These are phyloP conservation scores for Lupinus albus DNA, from an alignment of 306 rosid species.

Conservation along the genomic window DNA sequence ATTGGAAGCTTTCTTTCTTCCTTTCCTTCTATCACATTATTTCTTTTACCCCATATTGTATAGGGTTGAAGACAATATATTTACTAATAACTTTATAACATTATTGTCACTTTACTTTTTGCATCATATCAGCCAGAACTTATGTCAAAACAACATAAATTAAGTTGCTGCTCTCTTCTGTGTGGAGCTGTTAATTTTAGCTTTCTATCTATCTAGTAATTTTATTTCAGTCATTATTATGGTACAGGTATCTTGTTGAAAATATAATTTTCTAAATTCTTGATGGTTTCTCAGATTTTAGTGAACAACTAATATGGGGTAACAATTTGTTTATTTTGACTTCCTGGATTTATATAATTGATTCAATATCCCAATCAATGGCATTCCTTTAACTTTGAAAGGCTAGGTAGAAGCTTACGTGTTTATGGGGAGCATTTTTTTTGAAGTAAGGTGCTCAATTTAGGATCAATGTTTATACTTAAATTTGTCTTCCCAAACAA, in stretches of 20 bases:
- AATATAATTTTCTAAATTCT: conserved; percentile 22
- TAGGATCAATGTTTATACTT: conserved; percentile 12
- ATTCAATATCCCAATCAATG: conserved; percentile 19
- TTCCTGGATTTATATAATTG: conserved; percentile 7
- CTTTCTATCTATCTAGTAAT: conserved; percentile 15
- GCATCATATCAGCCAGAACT: conserved; percentile 1
- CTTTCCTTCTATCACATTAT: background rate
- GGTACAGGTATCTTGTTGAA: conserved; percentile 13
- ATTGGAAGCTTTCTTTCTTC: conserved; percentile 24
- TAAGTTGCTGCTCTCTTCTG: conserved; percentile 11
- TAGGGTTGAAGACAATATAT: conserved; percentile 18
- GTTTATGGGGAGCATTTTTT: conserved; percentile 3
- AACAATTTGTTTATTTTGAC: conserved; percentile 14
- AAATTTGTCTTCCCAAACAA: conserved; percentile 12
- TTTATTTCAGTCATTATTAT: conserved; percentile 36
- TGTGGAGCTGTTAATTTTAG: conserved; percentile 12
- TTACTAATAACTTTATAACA: conserved; percentile 9
- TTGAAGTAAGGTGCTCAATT: conserved; percentile 24
- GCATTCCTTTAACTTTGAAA: conserved; percentile 11
- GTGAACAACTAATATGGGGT: conserved; percentile 13
- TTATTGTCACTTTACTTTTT: conserved; percentile 22
- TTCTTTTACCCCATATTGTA: background rate
- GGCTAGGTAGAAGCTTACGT: conserved; percentile 13
- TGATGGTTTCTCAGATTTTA: conserved; percentile 15
- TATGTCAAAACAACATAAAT: conserved; percentile 27